phyloP scores from a whole-genome alignment of 345 rosid species.

The Geranium brycei region DNA sequence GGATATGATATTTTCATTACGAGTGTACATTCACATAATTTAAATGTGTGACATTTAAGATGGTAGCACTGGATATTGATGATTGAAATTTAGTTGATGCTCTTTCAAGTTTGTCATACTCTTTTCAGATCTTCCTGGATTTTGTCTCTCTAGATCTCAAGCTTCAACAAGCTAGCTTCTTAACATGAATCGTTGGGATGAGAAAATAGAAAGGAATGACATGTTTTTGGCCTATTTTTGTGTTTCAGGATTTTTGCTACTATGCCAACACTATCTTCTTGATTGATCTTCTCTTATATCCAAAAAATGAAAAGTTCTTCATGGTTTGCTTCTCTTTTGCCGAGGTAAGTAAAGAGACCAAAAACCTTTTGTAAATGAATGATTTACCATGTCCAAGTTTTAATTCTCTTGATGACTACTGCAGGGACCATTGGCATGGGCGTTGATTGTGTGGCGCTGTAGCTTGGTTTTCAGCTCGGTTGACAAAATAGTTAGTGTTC shows the following conservation, averaged over 20 bases:
- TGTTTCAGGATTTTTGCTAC: slow-evolving; percentile 81
- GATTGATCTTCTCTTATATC: slow-evolving; percentile 70
- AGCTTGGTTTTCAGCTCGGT: slow-evolving; percentile 92
- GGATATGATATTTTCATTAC: too few species aligned
- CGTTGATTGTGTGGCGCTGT: slow-evolving; percentile 89
- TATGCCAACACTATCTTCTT: slow-evolving; percentile 93
- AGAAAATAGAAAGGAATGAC: background rate
- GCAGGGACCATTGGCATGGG: slow-evolving; percentile 97
- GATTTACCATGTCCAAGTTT: slow-evolving; percentile 5
- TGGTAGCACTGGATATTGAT: too few species aligned
- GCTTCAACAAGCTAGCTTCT: background rate
- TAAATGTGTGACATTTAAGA: too few species aligned
- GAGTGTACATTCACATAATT: too few species aligned
- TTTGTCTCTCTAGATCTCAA: too few species aligned
- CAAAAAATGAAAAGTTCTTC: slow-evolving; percentile 78
- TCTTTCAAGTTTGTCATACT: too few species aligned
- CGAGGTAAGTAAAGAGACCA: slow-evolving; percentile 39
- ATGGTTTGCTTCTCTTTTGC: slow-evolving; percentile 98
- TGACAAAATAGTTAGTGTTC: slow-evolving; percentile 90
- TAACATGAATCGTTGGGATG: background rate
- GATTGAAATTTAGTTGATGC: too few species aligned
- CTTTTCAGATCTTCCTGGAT: too few species aligned
- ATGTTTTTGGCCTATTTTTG: slow-evolving; percentile 3
- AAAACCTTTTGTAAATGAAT: slow-evolving; percentile 4
- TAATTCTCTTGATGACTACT: slow-evolving; percentile 12